Conservation (phyloP, 345 rosid species). For the Gossypium australe region DNA sequence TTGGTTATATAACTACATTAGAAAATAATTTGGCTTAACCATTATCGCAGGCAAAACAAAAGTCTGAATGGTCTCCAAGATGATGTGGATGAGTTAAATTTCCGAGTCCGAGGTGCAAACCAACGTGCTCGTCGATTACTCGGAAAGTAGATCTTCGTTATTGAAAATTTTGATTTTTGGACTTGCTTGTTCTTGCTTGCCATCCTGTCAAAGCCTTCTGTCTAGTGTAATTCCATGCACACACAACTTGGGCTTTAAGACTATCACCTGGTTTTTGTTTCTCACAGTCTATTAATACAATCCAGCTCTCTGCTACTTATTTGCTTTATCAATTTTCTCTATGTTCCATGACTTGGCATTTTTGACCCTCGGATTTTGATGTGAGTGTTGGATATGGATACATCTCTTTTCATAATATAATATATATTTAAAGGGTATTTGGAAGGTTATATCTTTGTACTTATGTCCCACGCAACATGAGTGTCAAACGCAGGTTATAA, state of each 20-base stretch:
- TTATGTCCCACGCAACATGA: too few relatives aligned
- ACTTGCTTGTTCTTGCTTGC: too few relatives aligned
- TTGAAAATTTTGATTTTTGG: too few relatives aligned
- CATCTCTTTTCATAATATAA: too few relatives aligned
- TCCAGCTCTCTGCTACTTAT: neutral
- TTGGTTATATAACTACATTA: neutral
- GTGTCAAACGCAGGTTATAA: too few relatives aligned
- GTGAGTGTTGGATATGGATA: too few relatives aligned
- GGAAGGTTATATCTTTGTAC: too few relatives aligned
- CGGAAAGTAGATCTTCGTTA: too few relatives aligned
- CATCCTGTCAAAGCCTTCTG: too few relatives aligned
- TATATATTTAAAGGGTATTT: too few relatives aligned
- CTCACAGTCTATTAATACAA: neutral
- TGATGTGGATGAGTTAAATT: slow-evolving; percentile 61
- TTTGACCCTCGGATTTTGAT: too few relatives aligned
- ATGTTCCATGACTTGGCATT: neutral
- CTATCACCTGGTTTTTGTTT: neutral
- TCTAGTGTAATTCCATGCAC: slow-evolving; percentile 7
- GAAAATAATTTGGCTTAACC: neutral
- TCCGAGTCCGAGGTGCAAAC: slow-evolving; percentile 60
- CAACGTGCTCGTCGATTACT: slow-evolving; percentile 48
- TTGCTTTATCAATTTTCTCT: neutral
- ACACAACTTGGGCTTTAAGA: neutral
- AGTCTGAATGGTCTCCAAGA: slow-evolving; percentile 54
- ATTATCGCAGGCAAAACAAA: slow-evolving; percentile 54